Percentiles rank a stretch among this genome's conserved stretches.
Conservation (phyloP, 2,329 filamentous ascomycete genomes). For the Paraconiothyrium sp. region DNA sequence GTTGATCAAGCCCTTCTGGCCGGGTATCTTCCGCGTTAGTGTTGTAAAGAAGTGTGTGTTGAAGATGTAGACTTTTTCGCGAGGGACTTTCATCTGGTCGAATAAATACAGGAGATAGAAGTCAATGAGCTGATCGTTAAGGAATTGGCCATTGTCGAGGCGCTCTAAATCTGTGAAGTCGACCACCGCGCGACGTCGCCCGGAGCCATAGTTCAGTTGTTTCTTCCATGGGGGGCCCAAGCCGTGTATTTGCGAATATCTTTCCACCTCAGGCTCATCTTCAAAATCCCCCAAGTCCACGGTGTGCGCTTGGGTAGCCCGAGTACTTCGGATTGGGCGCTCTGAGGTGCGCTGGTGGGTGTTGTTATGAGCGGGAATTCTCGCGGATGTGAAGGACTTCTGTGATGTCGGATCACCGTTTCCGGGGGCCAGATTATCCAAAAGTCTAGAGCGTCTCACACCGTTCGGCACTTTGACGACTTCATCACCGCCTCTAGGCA, state of each 20-base stretch:
- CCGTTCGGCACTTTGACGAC: background rate
- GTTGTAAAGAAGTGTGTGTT: conserved; percentile 92
- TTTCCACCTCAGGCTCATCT: conserved; percentile 18
- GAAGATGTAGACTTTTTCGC: conserved; percentile 81
- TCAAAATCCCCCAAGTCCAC: background rate
- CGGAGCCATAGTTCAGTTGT: conserved; percentile 70
- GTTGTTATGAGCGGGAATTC: background rate
- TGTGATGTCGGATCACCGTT: background rate
- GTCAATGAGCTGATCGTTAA: conserved; percentile 92
- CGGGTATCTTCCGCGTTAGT: conserved; percentile 67
- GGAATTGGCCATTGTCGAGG: conserved; percentile 82
- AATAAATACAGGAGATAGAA: conserved; percentile 76
- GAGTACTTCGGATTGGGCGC: conserved; percentile 14
- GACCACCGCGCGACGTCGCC: conserved; percentile 71
- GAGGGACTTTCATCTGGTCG: conserved; percentile 53
- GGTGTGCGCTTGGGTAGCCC: background rate
- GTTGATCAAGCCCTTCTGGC: conserved; percentile 68
- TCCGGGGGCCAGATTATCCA: background rate
- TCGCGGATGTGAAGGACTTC: background rate
- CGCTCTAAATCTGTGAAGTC: conserved; percentile 77
- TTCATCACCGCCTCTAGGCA: background rate
- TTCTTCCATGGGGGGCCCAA: conserved; percentile 42
- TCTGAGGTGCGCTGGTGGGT: background rate
- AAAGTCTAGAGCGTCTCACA: background rate
- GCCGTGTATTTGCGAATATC: conserved; percentile 33